Evolutionary conservation across 495 filamentous ascomycete species (phyloP).

Genomic region (Xeromyces bisporus): DNA sequence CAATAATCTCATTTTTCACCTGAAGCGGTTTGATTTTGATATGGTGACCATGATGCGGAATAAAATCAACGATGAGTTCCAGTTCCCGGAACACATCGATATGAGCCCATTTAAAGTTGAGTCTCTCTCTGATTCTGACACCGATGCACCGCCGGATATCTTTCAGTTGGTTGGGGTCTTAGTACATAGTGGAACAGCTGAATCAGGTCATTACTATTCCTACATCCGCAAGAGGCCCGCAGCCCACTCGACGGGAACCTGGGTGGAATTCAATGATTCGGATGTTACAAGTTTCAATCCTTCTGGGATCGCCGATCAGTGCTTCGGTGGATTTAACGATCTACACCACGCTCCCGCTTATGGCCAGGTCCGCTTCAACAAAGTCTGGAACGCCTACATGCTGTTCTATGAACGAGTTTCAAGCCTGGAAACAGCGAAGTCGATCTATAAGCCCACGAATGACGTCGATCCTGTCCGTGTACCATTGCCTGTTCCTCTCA

Average conservation of each 20-base stretch:
- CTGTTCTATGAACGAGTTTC: slow-evolving; percentile 84
- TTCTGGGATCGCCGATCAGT: slow-evolving; percentile 48
- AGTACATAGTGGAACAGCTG: slow-evolving; percentile 82
- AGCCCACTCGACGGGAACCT: slow-evolving; percentile 31
- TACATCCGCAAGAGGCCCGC: slow-evolving; percentile 70
- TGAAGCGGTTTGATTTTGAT: slow-evolving; percentile 96
- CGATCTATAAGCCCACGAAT: slow-evolving; percentile 13
- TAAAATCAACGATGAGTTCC: slow-evolving; percentile 93
- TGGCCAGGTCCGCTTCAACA: slow-evolving; percentile 34
- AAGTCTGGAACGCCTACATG: slow-evolving; percentile 87
- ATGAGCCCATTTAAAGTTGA: slow-evolving; percentile 84
- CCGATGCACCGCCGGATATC: slow-evolving; percentile 40
- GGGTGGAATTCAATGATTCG: slow-evolving; percentile 92
- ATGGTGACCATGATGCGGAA: slow-evolving; percentile 63
- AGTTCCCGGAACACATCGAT: slow-evolving; percentile 70
- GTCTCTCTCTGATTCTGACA: slow-evolving; percentile 50
- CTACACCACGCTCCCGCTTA: slow-evolving; percentile 21
- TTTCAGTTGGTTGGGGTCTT: slow-evolving; percentile 89
- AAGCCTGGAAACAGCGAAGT: slow-evolving; percentile 30
- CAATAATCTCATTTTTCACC: slow-evolving; percentile 84
- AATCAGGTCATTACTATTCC: slow-evolving; percentile 95
- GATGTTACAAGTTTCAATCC: slow-evolving; percentile 62
- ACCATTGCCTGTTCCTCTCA: slow-evolving; percentile 35
- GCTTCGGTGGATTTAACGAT: slow-evolving; percentile 62
- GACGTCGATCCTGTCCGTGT: slow-evolving; percentile 36